A percentile compares a stretch with the other conserved stretches of the same genome.
Conservation (phyloP, 108 stramenopile genomes). For the Skeletonema marinoi region DNA sequence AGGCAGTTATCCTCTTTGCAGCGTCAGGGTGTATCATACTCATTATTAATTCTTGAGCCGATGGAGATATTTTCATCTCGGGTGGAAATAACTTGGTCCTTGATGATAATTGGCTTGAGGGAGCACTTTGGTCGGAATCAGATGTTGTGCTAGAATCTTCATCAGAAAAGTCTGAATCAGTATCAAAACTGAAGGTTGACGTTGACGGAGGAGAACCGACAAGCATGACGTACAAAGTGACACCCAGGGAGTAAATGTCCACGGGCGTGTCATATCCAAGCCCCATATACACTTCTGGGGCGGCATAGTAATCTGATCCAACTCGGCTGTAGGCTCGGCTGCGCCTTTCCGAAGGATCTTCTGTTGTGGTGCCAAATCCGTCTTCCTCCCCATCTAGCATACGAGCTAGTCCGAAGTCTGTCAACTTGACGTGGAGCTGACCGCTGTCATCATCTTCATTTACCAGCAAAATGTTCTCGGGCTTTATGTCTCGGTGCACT, state of each 20-base stretch:
- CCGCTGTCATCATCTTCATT: conserved; percentile 47
- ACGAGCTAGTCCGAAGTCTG: conserved; percentile 90
- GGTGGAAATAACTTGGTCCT: conserved; percentile 51
- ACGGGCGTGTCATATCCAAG: conserved; percentile 74
- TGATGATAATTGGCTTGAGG: conserved; percentile 15
- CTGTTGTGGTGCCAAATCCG: neutral
- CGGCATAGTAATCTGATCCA: conserved; percentile 72
- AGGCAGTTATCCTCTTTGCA: conserved; percentile 59
- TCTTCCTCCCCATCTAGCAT: conserved; percentile 36
- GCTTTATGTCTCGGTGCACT: conserved; percentile 89
- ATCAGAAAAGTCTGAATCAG: conserved; percentile 21
- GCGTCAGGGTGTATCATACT: conserved; percentile 74
- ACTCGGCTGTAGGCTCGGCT: conserved; percentile 57
- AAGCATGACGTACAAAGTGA: conserved; percentile 95
- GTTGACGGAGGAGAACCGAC: conserved; percentile 92
- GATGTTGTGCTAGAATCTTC: conserved; percentile 33
- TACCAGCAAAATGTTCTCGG: conserved; percentile 82
- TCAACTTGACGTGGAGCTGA: conserved; percentile 68
- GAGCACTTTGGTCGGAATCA: conserved; percentile 33
- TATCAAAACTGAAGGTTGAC: conserved; percentile 27
- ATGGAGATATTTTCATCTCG: conserved; percentile 71
- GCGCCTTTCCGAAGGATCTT: conserved; percentile 22
- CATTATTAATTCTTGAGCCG: conserved; percentile 77
- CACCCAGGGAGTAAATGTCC: conserved; percentile 96
- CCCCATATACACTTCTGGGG: conserved; percentile 75